Conservation (phyloP, 345 rosid species). For the Psidium guajava region DNA sequence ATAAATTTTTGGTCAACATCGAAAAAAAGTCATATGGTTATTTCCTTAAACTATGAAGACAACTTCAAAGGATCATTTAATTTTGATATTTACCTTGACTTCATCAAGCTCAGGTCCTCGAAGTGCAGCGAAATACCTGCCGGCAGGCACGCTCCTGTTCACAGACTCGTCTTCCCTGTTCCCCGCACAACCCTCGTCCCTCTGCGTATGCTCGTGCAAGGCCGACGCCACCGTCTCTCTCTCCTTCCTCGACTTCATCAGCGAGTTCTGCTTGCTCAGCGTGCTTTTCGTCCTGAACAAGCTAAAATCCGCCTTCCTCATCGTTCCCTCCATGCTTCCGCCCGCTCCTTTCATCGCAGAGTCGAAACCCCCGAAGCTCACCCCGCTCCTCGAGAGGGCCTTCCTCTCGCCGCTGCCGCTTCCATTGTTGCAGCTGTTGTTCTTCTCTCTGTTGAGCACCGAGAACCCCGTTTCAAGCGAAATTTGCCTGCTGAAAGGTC, state of each 20-base stretch:
- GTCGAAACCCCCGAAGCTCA: constrained; percentile 79
- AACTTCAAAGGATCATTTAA: neutral
- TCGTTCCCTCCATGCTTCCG: constrained; percentile 15
- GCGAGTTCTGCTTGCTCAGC: constrained; percentile 75
- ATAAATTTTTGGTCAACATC: neutral
- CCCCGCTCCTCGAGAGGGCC: constrained; percentile 63
- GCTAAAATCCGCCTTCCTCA: constrained; percentile 58
- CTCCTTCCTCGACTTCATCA: constrained; percentile 43
- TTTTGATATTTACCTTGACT: constrained; percentile 58
- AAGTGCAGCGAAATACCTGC: constrained; percentile 95
- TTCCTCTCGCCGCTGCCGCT: constrained; percentile 35
- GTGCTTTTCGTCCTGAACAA: constrained; percentile 72
- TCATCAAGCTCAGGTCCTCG: constrained; percentile 89
- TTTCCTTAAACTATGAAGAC: neutral
- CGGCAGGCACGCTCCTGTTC: constrained; percentile 58
- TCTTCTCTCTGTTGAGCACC: constrained; percentile 41
- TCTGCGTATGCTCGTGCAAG: neutral
- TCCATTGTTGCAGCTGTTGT: neutral
- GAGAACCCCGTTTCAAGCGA: constrained; percentile 87
- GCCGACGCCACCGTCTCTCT: constrained; percentile 5
- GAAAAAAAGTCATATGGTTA: neutral
- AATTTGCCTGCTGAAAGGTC: constrained; percentile 60
- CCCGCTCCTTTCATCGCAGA: constrained; percentile 3
- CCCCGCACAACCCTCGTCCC: neutral
- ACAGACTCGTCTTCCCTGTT: constrained; percentile 35